Percentiles rank a stretch among this genome's conserved stretches.
phyloP scores from a whole-genome alignment of 2,329 filamentous ascomycete genomes.

The Metarhizium guizhouense region DNA sequence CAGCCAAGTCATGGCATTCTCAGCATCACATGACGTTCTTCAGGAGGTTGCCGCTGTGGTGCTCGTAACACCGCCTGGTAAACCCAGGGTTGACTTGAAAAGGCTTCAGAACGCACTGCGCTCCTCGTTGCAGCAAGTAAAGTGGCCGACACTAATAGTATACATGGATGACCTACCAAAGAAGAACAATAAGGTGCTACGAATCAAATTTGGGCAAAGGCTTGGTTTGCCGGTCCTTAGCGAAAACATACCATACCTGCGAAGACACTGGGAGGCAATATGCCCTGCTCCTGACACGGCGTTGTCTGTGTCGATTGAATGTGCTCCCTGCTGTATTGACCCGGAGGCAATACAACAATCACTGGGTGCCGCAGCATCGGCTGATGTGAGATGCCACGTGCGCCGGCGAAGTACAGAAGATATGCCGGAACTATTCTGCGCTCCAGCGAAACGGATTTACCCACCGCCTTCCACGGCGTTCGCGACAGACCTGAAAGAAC shows the following conservation, averaged over 20 bases:
- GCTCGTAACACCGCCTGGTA: conserved; percentile 36
- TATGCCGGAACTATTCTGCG: conserved; percentile 14
- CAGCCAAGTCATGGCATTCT: conserved; percentile 42
- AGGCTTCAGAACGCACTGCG: conserved; percentile 37
- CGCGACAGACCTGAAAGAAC: conserved; percentile 9
- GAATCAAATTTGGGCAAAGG: conserved; percentile 41
- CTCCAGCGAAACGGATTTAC: conserved; percentile 9
- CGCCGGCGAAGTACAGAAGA: conserved; percentile 3
- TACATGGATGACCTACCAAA: conserved; percentile 49
- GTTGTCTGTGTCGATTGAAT: conserved; percentile 31
- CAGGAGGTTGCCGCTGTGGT: conserved; percentile 48
- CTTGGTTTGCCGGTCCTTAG: conserved; percentile 34
- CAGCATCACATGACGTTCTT: conserved; percentile 40
- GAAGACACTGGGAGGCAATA: conserved; percentile 39
- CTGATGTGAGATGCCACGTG: conserved; percentile 11
- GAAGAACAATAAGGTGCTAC: conserved; percentile 48
- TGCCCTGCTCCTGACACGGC: conserved; percentile 40
- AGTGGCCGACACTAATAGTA: conserved; percentile 41
- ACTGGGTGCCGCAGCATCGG: conserved; percentile 12
- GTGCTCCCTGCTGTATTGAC: conserved; percentile 24
- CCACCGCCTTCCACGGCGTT: conserved; percentile 1
- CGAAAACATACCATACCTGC: conserved; percentile 32
- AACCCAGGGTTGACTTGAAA: conserved; percentile 37
- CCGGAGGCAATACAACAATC: conserved; percentile 15
- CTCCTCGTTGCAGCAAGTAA: conserved; percentile 39